phyloP scores from a whole-genome alignment of 441 rosid species.

The Gossypium gossypioides region DNA sequence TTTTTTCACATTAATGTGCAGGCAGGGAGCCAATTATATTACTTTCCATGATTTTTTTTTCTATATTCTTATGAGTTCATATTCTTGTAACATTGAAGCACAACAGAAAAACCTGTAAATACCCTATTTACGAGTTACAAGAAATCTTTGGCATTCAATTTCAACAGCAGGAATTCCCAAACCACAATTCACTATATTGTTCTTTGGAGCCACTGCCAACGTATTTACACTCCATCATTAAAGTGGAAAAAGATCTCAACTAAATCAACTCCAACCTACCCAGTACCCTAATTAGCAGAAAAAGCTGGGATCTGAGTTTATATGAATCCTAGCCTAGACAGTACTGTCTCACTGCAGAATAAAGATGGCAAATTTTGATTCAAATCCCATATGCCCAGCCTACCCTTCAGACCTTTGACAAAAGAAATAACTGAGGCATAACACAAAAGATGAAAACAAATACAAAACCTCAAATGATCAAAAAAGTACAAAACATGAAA shows the following conservation, averaged over 20 bases:
- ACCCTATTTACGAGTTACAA: background rate
- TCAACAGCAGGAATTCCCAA: background rate
- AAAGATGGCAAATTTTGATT: background rate
- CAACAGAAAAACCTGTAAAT: background rate
- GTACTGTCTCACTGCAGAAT: background rate
- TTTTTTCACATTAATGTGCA: background rate
- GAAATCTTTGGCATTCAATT: background rate
- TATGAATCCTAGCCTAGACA: background rate
- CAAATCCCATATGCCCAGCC: background rate
- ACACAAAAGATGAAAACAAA: background rate
- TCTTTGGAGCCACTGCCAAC: background rate
- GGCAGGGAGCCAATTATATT: background rate
- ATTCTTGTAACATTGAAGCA: background rate
- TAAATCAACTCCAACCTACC: background rate
- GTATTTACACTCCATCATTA: background rate
- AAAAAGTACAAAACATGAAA: background rate
- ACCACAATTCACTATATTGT: background rate
- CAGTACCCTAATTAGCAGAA: background rate
- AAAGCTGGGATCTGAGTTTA: background rate
- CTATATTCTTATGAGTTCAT: background rate
- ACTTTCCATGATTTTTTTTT: background rate
- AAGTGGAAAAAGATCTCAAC: background rate
- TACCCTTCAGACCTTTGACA: background rate
- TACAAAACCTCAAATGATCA: background rate
- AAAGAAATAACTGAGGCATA: background rate